Evolutionary conservation across 805 yeast genomes (phyloP), one percentile per base, ranked within the genome.

Genomic region (Priceomyces fermenticarens): DNA sequence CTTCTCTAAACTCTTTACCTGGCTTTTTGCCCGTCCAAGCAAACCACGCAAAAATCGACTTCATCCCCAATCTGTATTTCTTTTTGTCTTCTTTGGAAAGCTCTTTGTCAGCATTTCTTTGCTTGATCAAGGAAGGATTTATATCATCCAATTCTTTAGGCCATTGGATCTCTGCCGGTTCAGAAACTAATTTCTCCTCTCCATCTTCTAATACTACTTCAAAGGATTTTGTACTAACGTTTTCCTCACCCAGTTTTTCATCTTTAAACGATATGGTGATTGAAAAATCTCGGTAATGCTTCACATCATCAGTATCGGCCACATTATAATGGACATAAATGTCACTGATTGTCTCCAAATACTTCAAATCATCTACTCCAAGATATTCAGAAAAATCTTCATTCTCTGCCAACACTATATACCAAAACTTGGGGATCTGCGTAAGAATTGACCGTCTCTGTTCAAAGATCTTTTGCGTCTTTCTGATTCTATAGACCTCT

Each of bases 41-140:
- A 57, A 89, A 90, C 83, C 90, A 90, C 4, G 88, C 83, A 61
- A 91, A 90, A 54, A 91, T 84, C 10, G 91, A 81, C 54, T 83
- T 82, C 88, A 83, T 83, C 3, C 90, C 90, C 13, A 70, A 55
- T 43, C 90, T 65, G 54, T 84, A 84, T 41, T 69, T 67, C 51
- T 74, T 80, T 59, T 83, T 83, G 32, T 80, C 81, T 14, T 73
- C 77, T 14, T 60, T 47, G n/a, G 69, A 50, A 33, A 79, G 64
- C 25, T 71, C 68, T 14, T 57, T 57, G 10, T 55, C 57, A 41
- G 56, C 55, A 14, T 47, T 49, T n/a, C 41, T 38, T 30, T 70
- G 65, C 37, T 71, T 69, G 33, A 83, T 73, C 35, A 61, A 51
- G 2, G 57, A 52, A 1, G 95, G 88, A 47, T 83, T 77, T 20